Evolutionary conservation across 1,284 basidiomycete species (phyloP), one percentile per base, ranked within the genome.

Genomic region (Ceratobasidium sp.): DNA sequence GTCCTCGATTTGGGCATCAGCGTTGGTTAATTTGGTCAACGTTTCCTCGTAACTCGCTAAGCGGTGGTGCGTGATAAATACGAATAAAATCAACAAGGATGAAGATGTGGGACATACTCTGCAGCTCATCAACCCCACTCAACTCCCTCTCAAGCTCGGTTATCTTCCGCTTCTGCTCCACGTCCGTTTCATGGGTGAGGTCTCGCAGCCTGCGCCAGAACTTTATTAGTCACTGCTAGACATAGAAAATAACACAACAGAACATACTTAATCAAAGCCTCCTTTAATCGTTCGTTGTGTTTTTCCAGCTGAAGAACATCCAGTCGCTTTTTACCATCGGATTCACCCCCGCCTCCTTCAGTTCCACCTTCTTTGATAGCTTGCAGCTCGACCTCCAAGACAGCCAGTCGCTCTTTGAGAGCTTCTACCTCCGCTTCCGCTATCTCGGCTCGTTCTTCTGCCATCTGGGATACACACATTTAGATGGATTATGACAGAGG

Each of bases 261-360:
- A n/a, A 78, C 84, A 32, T 50, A 93, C 92, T 90, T 86, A 58
- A 97, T 86, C 26, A 99, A 84, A 12, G 97, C 97, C 77, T 98
- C 96, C 80, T 97, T 98, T 65, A 99, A 83, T 9, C 97, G 84
- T 77, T 96, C 94, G 76, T 98, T 99, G 79, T 98, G 96, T 80
- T 95, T 97, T 82, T 98, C 95, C 1, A 99, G 86, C 78, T 98
- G 95, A 12, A 97, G 89, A 78, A 91, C 95, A 0, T 92, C 92
- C 53, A 97, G 79, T 0, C 91, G 89, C 72, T 87, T 85, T 76
- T 89, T 89, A 12, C 85, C 83, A 0, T 79, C 78, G 45, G 82
- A 82, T 28, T 81, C 82, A 18, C 30, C 52, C 28, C 26, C 28
- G 72, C 65, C 62, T 21, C 50, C 46, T 23, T 34, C 59, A 80